Percentiles rank a stretch among this genome's conserved stretches.
Conservation (phyloP, 2,329 filamentous ascomycete genomes). For the Bisporella sp. region DNA sequence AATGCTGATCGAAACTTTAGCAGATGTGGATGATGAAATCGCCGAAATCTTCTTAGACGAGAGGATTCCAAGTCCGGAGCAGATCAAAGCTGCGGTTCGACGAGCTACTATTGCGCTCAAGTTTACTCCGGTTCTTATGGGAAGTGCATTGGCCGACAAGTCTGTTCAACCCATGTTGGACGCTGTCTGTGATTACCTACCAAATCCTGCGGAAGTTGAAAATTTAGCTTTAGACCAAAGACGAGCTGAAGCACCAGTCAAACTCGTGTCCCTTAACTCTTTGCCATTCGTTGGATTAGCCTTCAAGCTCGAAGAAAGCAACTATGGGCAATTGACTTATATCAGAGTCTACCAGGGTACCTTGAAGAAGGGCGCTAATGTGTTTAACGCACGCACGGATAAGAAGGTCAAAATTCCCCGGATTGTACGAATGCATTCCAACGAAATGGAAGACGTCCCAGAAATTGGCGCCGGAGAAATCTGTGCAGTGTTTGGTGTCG, state of each 20-base stretch:
- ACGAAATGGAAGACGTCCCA: constrained; percentile 95
- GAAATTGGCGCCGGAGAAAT: constrained; percentile 96
- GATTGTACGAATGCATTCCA: constrained; percentile 98
- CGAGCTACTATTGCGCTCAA: constrained; percentile 81
- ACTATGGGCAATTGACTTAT: constrained; percentile 96
- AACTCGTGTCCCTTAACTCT: constrained; percentile 87
- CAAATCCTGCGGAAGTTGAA: constrained; percentile 82
- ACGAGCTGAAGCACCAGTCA: constrained; percentile 70
- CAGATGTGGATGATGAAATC: constrained; percentile 97
- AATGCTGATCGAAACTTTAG: constrained; percentile 86
- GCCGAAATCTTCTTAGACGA: constrained; percentile 93
- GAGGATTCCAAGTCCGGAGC: constrained; percentile 64
- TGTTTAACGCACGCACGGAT: constrained; percentile 89
- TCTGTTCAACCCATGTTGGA: constrained; percentile 95
- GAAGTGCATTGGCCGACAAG: constrained; percentile 90
- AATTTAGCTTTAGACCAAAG: constrained; percentile 84
- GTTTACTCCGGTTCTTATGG: constrained; percentile 95
- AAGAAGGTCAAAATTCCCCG: constrained; percentile 96
- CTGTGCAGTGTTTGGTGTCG: constrained; percentile 95
- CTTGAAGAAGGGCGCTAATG: constrained; percentile 78
- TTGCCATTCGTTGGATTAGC: constrained; percentile 91
- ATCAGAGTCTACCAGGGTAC: constrained; percentile 96
- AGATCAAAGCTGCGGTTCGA: constrained; percentile 90
- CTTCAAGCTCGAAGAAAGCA: constrained; percentile 98
- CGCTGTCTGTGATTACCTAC: constrained; percentile 91